phyloP scores from a whole-genome alignment of 2,329 filamentous ascomycete species.

The Alternaria incomplexa region DNA sequence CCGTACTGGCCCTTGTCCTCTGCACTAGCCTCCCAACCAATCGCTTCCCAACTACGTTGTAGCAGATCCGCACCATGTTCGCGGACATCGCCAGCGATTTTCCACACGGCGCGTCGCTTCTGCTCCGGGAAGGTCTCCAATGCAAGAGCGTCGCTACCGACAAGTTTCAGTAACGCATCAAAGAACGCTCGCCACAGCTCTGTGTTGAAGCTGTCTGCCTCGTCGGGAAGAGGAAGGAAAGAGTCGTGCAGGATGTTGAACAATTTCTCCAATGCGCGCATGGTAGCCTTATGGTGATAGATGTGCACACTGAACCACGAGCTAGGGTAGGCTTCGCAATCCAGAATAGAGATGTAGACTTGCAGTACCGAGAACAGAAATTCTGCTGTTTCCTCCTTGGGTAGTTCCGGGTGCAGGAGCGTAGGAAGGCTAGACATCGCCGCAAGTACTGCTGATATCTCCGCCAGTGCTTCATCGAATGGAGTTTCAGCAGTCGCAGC shows the following conservation, averaged over 20 bases:
- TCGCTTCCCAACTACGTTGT: conserved; percentile 87
- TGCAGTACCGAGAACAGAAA: conserved; percentile 81
- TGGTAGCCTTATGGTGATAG: conserved; percentile 87
- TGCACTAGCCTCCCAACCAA: conserved; percentile 88
- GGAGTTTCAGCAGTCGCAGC: conserved; percentile 64
- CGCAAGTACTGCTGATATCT: conserved; percentile 86
- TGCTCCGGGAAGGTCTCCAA: conserved; percentile 97
- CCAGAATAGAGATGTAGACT: conserved; percentile 86
- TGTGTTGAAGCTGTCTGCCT: conserved; percentile 90
- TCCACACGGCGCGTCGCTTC: conserved; percentile 95
- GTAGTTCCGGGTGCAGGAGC: conserved; percentile 76
- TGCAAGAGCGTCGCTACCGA: conserved; percentile 85
- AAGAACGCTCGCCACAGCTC: conserved; percentile 96
- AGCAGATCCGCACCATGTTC: conserved; percentile 89
- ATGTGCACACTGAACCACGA: conserved; percentile 94
- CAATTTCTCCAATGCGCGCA: conserved; percentile 83
- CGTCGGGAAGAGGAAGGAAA: conserved; percentile 86
- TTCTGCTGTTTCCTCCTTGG: conserved; percentile 74
- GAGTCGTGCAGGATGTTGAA: conserved; percentile 79
- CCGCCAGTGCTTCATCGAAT: conserved; percentile 87
- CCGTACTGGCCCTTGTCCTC: conserved; percentile 82
- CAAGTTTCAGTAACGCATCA: conserved; percentile 82
- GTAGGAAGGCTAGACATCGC: conserved; percentile 76
- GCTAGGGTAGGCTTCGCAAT: conserved; percentile 85
- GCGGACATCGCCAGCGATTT: conserved; percentile 94